phyloP scores from a whole-genome alignment of 1,284 basidiomycete species.

The Ustilago xerochloae region DNA sequence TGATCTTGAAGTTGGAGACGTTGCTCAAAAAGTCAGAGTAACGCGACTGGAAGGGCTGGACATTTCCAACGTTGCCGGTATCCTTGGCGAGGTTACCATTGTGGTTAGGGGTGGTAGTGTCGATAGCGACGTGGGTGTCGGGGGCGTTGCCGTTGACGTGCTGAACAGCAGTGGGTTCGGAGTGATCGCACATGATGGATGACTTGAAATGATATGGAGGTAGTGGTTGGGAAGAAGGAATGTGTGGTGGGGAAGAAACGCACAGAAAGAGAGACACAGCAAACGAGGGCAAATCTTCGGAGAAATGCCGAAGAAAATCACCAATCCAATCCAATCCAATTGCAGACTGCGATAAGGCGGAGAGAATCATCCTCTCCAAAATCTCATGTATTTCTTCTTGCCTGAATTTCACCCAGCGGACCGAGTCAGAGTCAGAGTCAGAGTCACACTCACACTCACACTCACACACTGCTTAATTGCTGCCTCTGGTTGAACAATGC shows the following conservation, averaged over 20 bases:
- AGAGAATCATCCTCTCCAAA: too few species aligned
- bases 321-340: neutral
- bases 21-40: conserved; percentile 66
- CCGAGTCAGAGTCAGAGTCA: neutral
- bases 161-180: conserved; percentile 46
- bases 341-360: neutral
- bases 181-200: conserved; percentile 56
- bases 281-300: conserved; percentile 12
- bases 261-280: neutral
- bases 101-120: conserved; percentile 46
- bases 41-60: conserved; percentile 57
- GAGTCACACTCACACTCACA: neutral
- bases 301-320: conserved; percentile 21
- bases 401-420: too few species aligned
- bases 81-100: conserved; percentile 34
- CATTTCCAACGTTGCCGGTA: conserved; percentile 40
- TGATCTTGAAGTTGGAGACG: conserved; percentile 75
- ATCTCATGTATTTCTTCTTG: too few species aligned
- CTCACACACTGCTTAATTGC: neutral
- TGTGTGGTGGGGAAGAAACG: neutral
- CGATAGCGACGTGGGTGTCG: conserved; percentile 62
- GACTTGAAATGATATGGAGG: neutral
- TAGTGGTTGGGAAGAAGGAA: neutral
- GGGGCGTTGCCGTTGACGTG: conserved; percentile 57
- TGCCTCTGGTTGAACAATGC: too few species aligned